A percentile compares a stretch with the other conserved stretches of the same genome.
Evolutionary conservation across 23 red algal species (phyloP).

Genomic region (Pyropia yezoensis): DNA sequence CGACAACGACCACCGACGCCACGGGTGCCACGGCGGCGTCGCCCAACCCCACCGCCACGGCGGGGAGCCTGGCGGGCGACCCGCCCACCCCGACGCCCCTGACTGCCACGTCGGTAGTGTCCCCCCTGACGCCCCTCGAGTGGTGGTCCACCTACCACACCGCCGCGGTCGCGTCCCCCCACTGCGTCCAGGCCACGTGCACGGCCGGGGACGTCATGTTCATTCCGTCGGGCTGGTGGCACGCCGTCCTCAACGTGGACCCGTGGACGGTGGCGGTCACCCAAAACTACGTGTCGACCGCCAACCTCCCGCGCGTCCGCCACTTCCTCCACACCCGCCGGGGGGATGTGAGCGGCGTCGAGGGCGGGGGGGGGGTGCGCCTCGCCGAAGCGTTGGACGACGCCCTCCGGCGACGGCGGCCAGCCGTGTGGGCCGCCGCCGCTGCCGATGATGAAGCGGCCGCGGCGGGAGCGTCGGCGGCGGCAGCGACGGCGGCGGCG

Average conservation of each 20-base stretch:
- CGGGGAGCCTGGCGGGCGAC: no score
- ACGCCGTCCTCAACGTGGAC: slow-evolving; percentile 40
- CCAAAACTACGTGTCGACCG: slow-evolving; percentile 24
- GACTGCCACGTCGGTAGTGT: slow-evolving; percentile 15
- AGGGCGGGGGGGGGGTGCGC: no score
- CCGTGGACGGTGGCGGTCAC: slow-evolving; percentile 28
- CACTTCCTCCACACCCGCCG: slow-evolving; percentile 2
- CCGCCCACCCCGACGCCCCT: background rate
- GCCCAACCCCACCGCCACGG: no score
- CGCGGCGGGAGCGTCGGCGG: no score
- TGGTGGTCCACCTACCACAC: slow-evolving; percentile 62
- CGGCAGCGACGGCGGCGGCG: no score
- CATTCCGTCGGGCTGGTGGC: slow-evolving; percentile 71
- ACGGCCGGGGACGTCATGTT: slow-evolving; percentile 35
- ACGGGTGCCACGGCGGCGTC: no score
- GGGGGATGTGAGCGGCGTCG: slow-evolving; percentile 6
- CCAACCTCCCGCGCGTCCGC: slow-evolving; percentile 3
- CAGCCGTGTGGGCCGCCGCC: no score
- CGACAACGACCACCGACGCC: no score
- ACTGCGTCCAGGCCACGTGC: background rate
- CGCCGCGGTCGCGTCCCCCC: background rate
- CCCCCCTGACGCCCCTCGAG: slow-evolving; percentile 27
- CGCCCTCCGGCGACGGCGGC: no score
- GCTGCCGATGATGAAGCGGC: no score
- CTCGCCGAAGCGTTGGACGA: no score